A percentile compares a stretch with the other conserved stretches of the same genome.
phyloP scores from a whole-genome alignment of 768 basidiomycete genomes.

The Pleurotus djamor region DNA sequence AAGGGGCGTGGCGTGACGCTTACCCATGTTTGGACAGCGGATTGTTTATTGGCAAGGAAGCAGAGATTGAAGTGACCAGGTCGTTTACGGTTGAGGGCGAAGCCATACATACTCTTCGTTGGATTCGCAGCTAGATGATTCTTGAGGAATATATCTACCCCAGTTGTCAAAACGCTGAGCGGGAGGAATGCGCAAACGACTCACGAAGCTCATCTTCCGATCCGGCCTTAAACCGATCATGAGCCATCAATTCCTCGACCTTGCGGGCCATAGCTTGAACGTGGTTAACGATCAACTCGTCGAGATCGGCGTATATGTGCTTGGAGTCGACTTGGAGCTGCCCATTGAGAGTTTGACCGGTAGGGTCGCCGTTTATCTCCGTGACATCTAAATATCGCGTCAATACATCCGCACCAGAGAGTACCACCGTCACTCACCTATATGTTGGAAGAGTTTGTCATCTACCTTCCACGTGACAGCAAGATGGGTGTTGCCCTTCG shows the following conservation, averaged over 20 bases:
- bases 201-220: slow-evolving; percentile 88
- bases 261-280: slow-evolving; percentile 91
- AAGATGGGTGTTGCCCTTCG: slow-evolving; percentile 89
- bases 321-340: slow-evolving; percentile 72
- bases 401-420: slow-evolving; percentile 4
- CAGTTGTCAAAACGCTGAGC: neutral
- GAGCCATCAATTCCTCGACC: slow-evolving; percentile 91
- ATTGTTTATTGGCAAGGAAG: slow-evolving; percentile 91
- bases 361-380: slow-evolving; percentile 75
- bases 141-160: slow-evolving; percentile 77
- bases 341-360: slow-evolving; percentile 59
- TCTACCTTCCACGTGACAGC: slow-evolving; percentile 99
- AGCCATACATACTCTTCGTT: slow-evolving; percentile 93
- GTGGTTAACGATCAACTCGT: slow-evolving; percentile 96
- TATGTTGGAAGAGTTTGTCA: slow-evolving; percentile 92
- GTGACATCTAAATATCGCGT: slow-evolving; percentile 60
- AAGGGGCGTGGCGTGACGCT: slow-evolving; percentile 19
- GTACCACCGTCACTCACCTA: slow-evolving; percentile 54
- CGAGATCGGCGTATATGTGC: slow-evolving; percentile 89
- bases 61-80: slow-evolving; percentile 94
- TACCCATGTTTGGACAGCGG: slow-evolving; percentile 91
- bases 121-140: slow-evolving; percentile 93
- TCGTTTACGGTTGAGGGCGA: slow-evolving; percentile 83
- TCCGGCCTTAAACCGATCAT: slow-evolving; percentile 92
- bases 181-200: slow-evolving; percentile 25